Percentiles rank a stretch among this genome's conserved stretches.
phyloP scores from a whole-genome alignment of 2,329 filamentous ascomycete species.

The Massarina eburnea region DNA sequence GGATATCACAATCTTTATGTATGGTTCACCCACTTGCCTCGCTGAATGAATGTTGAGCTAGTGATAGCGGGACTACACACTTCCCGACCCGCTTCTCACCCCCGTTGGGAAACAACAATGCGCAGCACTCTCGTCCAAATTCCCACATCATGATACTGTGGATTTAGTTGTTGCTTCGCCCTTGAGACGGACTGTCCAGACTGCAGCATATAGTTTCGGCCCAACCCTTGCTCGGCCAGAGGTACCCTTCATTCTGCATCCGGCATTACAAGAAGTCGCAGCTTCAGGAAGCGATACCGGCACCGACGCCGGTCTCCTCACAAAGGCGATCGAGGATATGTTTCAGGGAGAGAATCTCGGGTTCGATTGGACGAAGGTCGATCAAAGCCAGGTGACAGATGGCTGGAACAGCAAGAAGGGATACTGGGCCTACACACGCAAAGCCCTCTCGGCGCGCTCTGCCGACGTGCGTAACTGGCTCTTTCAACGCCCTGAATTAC shows the following conservation, averaged over 20 bases:
- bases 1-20: constrained; percentile 71
- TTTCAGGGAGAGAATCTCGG: constrained; percentile 51
- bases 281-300: constrained; percentile 77
- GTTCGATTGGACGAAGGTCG: constrained; percentile 53
- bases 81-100: constrained; percentile 80
- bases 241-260: constrained; percentile 62
- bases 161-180: constrained; percentile 77
- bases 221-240: constrained; percentile 42
- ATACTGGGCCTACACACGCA: constrained; percentile 33
- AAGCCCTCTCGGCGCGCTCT: constrained; percentile 32
- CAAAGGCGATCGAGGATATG: constrained; percentile 18
- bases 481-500: constrained; percentile 28
- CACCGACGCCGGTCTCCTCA: constrained; percentile 52
- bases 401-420: constrained; percentile 72
- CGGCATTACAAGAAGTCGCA: constrained; percentile 77
- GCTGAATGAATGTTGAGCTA: constrained; percentile 42
- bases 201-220: constrained; percentile 70
- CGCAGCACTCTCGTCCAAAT: constrained; percentile 59
- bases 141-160: constrained; percentile 61
- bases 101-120: constrained; percentile 76
- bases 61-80: constrained; percentile 64
- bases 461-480: constrained; percentile 31
- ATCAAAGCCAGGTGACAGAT: constrained; percentile 62
- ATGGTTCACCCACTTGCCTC: constrained; percentile 2
- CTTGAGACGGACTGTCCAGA: constrained; percentile 78